Conservation (phyloP, 306 rosid species). For the Rubus idaeus region DNA sequence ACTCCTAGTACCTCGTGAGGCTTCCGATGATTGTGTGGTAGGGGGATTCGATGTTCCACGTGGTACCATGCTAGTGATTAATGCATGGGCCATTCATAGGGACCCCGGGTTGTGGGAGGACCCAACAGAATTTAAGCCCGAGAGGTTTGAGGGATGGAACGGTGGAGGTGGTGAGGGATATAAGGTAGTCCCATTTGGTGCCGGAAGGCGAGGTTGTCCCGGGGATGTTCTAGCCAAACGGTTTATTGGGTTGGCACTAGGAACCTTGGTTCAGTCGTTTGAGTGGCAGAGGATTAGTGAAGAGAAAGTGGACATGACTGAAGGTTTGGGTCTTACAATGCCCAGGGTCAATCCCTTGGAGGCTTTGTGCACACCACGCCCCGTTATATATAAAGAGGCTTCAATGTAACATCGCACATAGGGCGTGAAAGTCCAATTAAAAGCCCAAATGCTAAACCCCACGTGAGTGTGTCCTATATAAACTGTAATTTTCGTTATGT, state of each 20-base stretch:
- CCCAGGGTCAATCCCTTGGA: slow-evolving; percentile 24
- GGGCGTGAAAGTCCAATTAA: too few relatives aligned
- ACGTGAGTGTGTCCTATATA: neutral
- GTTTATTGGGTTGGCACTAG: slow-evolving; percentile 22
- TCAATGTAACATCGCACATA: neutral
- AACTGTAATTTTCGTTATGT: neutral
- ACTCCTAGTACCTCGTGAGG: slow-evolving; percentile 28
- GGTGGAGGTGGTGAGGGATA: neutral
- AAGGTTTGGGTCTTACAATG: slow-evolving; percentile 22
- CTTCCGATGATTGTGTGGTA: slow-evolving; percentile 17
- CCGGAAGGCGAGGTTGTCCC: slow-evolving; percentile 44
- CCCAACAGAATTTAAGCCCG: slow-evolving; percentile 17
- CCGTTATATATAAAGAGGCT: neutral
- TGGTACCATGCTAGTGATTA: slow-evolving; percentile 26
- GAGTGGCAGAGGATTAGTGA: slow-evolving; percentile 27
- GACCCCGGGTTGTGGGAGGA: slow-evolving; percentile 25
- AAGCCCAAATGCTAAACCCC: neutral
- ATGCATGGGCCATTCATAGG: slow-evolving; percentile 31
- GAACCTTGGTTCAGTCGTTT: slow-evolving; percentile 25
- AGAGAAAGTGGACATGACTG: slow-evolving; percentile 22
- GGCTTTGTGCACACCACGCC: slow-evolving; percentile 25
- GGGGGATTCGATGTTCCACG: slow-evolving; percentile 19
- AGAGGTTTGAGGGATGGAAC: slow-evolving; percentile 17
- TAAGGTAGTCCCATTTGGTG: slow-evolving; percentile 41
- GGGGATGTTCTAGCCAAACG: slow-evolving; percentile 32